Evolutionary conservation across 305 asterid species (phyloP).

Genomic region (Fraxinus sp.): DNA sequence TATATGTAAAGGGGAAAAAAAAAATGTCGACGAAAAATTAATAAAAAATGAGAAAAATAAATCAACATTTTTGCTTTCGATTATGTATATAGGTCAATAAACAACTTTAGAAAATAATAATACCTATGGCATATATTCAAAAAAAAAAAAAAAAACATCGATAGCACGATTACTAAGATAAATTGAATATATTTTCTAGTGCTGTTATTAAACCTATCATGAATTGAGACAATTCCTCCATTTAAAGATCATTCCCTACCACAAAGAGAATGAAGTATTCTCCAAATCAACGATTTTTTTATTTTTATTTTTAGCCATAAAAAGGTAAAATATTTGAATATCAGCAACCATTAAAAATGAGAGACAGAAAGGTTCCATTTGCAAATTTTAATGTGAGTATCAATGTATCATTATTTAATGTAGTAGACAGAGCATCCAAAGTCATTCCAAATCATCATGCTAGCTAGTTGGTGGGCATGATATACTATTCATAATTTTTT

Average conservation of each 20-base stretch:
- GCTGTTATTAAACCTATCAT: background rate
- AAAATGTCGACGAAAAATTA: background rate
- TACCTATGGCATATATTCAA: background rate
- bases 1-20: background rate
- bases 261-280: background rate
- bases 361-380: background rate
- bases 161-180: background rate
- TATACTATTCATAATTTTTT: background rate
- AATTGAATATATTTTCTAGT: background rate
- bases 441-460: constrained; percentile 20
- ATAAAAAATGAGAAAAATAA: background rate
- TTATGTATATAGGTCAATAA: background rate
- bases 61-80: background rate
- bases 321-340: background rate
- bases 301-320: background rate
- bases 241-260: background rate
- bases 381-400: background rate
- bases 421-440: constrained; percentile 20
- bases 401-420: background rate
- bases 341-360: background rate
- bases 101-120: background rate
- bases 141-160: background rate
- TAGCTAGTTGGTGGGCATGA: constrained; percentile 23
- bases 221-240: background rate
- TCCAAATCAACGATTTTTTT: background rate